phyloP scores from a whole-genome alignment of 2,329 filamentous ascomycete genomes.

The Pseudogymnoascus sp. region DNA sequence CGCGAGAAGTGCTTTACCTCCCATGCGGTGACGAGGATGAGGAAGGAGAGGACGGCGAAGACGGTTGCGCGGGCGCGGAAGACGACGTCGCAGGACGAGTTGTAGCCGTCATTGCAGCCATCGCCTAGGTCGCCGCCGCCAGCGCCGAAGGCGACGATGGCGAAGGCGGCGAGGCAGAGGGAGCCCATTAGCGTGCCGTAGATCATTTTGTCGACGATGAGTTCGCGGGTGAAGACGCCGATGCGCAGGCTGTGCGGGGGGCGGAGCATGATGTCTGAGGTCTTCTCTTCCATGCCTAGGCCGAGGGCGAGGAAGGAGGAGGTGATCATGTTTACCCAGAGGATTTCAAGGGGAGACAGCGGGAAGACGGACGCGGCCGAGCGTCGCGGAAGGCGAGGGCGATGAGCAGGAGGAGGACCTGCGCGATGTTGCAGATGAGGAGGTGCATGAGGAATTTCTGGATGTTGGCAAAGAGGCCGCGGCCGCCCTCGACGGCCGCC shows the following conservation, averaged over 20 bases:
- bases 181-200: constrained; percentile 59
- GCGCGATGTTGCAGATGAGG: constrained; percentile 63
- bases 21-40: constrained; percentile 64
- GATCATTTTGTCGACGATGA: constrained; percentile 60
- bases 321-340: constrained; percentile 72
- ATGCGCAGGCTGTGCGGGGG: constrained; percentile 55
- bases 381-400: constrained; percentile 63
- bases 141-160: constrained; percentile 48
- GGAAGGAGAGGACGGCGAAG: constrained; percentile 63
- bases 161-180: constrained; percentile 55
- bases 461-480: constrained; percentile 70
- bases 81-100: constrained; percentile 45
- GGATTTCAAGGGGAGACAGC: constrained; percentile 64
- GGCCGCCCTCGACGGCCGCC: too few relatives aligned
- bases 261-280: constrained; percentile 60
- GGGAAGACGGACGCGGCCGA: constrained; percentile 59
- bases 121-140: constrained; percentile 49
- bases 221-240: constrained; percentile 58
- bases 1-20: constrained; percentile 66
- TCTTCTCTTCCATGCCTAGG: constrained; percentile 63
- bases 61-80: constrained; percentile 62
- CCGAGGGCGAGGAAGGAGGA: constrained; percentile 66
- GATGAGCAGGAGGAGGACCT: constrained; percentile 62
- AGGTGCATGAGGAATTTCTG: constrained; percentile 65
- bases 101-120: constrained; percentile 52